These are phyloP conservation scores for Candida fluviatilis DNA, from an alignment of 805 yeast genomes.

Conservation along the genomic window DNA sequence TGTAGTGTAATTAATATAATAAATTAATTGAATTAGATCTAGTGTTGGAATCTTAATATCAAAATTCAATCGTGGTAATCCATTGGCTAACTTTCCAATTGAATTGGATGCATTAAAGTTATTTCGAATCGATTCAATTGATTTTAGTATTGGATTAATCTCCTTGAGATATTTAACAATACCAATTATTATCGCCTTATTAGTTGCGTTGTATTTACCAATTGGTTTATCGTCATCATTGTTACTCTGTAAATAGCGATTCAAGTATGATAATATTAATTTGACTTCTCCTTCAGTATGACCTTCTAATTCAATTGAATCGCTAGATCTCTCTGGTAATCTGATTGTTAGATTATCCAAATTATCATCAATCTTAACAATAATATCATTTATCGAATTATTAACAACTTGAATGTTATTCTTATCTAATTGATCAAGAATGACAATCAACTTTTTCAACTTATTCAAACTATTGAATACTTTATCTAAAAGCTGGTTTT, in stretches of 20 bases:
- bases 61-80: conserved; percentile 26
- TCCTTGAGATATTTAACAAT: conserved; percentile 31
- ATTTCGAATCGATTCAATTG: conserved; percentile 16
- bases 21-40: conserved; percentile 28
- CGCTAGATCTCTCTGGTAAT: conserved; percentile 14
- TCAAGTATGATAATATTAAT: conserved; percentile 19
- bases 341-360: conserved; percentile 14
- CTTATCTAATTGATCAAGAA: conserved; percentile 29
- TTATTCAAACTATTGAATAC: conserved; percentile 28
- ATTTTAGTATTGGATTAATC: conserved; percentile 24
- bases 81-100: conserved; percentile 22
- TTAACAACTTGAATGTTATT: conserved; percentile 22
- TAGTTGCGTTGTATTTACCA: neutral
- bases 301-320: conserved; percentile 5
- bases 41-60: conserved; percentile 29
- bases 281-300: conserved; percentile 6
- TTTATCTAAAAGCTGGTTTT: conserved; percentile 16
- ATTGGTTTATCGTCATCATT: neutral
- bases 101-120: conserved; percentile 10
- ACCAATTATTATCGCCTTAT: conserved; percentile 22
- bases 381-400: conserved; percentile 24
- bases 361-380: conserved; percentile 24
- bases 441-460: conserved; percentile 26
- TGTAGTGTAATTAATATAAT: conserved; percentile 22
- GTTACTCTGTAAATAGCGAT: conserved; percentile 16